phyloP scores from a whole-genome alignment of 139 green algal species.

The Tetraselmis chui region DNA sequence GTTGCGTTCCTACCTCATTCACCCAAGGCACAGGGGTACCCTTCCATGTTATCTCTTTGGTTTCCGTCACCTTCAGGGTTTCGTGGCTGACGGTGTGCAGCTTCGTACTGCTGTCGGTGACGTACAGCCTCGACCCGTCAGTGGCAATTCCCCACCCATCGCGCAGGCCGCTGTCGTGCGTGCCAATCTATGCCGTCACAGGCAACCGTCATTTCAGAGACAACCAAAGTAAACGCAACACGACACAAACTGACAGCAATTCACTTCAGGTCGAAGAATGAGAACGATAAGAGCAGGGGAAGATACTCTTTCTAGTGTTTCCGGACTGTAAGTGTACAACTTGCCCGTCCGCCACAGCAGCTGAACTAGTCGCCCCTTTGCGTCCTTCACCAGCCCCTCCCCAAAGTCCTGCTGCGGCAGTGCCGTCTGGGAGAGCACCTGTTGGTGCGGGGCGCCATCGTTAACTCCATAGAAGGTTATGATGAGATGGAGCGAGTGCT shows the following conservation, averaged over 20 bases:
- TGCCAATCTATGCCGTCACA: constrained; percentile 24
- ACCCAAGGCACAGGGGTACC: constrained; percentile 36
- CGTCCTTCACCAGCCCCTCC: constrained; percentile 61
- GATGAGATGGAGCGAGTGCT: too few species aligned
- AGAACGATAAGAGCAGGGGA: constrained; percentile 30
- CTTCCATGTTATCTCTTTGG: constrained; percentile 31
- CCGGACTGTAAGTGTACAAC: constrained; percentile 27
- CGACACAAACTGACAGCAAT: too few species aligned
- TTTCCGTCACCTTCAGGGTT: constrained; percentile 28
- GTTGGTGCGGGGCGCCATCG: too few species aligned
- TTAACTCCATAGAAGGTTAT: too few species aligned
- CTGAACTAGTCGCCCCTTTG: constrained; percentile 59
- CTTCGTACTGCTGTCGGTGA: constrained; percentile 55
- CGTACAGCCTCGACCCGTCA: constrained; percentile 54
- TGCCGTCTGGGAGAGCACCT: constrained; percentile 6
- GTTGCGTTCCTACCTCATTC: constrained; percentile 48
- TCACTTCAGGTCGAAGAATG: constrained; percentile 18
- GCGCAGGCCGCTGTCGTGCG: constrained; percentile 41
- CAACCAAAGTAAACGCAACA: too few species aligned
- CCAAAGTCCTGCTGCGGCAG: constrained; percentile 51
- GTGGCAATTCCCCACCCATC: constrained; percentile 82
- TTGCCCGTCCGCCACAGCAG: constrained; percentile 52
- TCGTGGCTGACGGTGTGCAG: constrained; percentile 59
- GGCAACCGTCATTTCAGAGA: too few species aligned
- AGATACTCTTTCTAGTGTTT: constrained; percentile 22